A percentile compares a stretch with the other conserved stretches of the same genome.
Conservation (phyloP, 352 stramenopile species). For the Phytophthora sp. region DNA sequence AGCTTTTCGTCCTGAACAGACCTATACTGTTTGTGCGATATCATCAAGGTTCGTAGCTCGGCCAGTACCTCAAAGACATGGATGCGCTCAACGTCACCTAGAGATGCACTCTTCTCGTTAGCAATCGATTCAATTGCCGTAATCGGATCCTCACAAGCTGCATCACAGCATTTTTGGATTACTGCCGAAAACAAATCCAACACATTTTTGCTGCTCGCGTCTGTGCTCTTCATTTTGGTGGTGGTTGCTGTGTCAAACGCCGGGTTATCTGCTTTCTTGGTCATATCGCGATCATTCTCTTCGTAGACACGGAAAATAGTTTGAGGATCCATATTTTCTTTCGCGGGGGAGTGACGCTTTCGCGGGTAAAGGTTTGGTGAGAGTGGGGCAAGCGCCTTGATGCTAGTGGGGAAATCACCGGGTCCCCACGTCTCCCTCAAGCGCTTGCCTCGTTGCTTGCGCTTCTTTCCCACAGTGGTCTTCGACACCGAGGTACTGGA, state of each 20-base stretch:
- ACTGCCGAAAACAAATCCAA: slow-evolving; percentile 42
- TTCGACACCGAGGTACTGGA: slow-evolving; percentile 49
- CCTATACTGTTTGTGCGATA: slow-evolving; percentile 24
- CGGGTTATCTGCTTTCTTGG: slow-evolving; percentile 9
- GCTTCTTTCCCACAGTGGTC: slow-evolving; percentile 12
- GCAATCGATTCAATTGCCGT: slow-evolving; percentile 25
- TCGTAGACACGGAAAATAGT: slow-evolving; percentile 24
- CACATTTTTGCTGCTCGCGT: slow-evolving; percentile 31
- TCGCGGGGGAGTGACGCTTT: slow-evolving; percentile 40
- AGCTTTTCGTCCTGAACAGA: slow-evolving; percentile 43
- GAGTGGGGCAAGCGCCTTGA: slow-evolving; percentile 13
- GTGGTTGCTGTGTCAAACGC: not conserved
- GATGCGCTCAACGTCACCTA: slow-evolving; percentile 27
- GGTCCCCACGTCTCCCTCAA: slow-evolving; percentile 77
- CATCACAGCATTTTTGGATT: slow-evolving; percentile 33
- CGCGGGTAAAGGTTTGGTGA: slow-evolving; percentile 21
- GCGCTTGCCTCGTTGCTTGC: slow-evolving; percentile 48
- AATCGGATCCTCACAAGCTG: slow-evolving; percentile 15
- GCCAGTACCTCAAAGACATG: slow-evolving; percentile 35
- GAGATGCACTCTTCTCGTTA: slow-evolving; percentile 25
- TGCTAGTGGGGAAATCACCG: slow-evolving; percentile 56
- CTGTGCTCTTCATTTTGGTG: not conserved
- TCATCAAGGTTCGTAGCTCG: slow-evolving; percentile 38
- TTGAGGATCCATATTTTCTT: slow-evolving; percentile 62
- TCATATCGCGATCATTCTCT: slow-evolving; percentile 17